These are phyloP conservation scores for Claviceps maximensis DNA, from an alignment of 2,329 filamentous ascomycete genomes.

Conservation along the genomic window DNA sequence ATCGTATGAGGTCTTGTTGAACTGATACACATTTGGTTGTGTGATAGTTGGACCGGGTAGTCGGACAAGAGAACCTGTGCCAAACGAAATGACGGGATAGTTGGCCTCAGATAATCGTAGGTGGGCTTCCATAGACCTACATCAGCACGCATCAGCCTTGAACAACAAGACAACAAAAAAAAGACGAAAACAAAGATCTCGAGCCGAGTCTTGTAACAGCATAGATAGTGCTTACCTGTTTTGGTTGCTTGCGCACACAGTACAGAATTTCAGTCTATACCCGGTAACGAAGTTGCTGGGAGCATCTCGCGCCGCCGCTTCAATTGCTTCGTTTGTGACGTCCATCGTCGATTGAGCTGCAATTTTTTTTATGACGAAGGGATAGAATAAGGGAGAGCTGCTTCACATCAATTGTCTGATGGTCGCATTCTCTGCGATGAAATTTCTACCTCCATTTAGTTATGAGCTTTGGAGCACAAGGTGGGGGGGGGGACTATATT, in stretches of 20 bases:
- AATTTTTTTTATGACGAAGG: background rate
- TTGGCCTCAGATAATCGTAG: constrained; percentile 72
- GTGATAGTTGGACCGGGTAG: constrained; percentile 82
- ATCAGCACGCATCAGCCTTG: background rate
- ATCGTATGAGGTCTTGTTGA: constrained; percentile 93
- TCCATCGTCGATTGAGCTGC: constrained; percentile 23
- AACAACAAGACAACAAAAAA: background rate
- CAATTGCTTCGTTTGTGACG: constrained; percentile 24
- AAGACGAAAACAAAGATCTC: background rate
- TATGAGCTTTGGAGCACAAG: background rate
- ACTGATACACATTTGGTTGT: constrained; percentile 94
- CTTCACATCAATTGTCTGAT: background rate
- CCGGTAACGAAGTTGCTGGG: constrained; percentile 39
- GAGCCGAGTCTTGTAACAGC: background rate
- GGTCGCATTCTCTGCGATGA: background rate
- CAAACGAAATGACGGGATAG: constrained; percentile 96
- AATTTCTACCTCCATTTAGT: background rate
- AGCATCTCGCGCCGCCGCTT: constrained; percentile 26
- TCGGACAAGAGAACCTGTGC: constrained; percentile 87
- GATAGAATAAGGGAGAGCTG: background rate
- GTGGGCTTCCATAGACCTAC: constrained; percentile 78
- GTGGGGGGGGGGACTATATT: background rate
- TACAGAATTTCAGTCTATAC: constrained; percentile 92
- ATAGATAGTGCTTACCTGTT: constrained; percentile 52
- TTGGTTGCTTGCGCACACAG: constrained; percentile 97